phyloP scores from a whole-genome alignment of 2,329 filamentous ascomycete species.

The Exophiala sp. region DNA sequence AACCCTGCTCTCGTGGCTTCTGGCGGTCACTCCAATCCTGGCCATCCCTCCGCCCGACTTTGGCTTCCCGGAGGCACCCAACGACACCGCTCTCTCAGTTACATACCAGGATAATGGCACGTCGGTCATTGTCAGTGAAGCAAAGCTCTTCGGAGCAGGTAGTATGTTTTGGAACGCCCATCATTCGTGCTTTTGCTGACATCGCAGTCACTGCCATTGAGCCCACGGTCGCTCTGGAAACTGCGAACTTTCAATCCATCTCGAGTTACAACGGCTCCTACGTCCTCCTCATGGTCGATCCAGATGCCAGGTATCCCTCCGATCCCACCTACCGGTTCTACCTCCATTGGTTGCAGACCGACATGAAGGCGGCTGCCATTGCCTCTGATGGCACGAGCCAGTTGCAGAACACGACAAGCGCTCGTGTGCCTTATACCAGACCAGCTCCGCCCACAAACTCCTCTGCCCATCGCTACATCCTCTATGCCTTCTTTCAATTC shows the following conservation, averaged over 20 bases:
- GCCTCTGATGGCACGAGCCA: slow-evolving; percentile 18
- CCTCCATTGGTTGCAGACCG: slow-evolving; percentile 24
- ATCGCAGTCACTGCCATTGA: slow-evolving; percentile 15
- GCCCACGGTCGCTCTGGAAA: slow-evolving; percentile 22
- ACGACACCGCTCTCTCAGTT: slow-evolving; percentile 19
- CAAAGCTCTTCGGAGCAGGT: slow-evolving; percentile 20
- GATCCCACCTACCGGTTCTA: slow-evolving; percentile 18
- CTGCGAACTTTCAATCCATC: slow-evolving; percentile 17
- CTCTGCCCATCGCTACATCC: slow-evolving; percentile 27
- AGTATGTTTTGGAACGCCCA: slow-evolving; percentile 2
- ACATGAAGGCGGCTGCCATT: slow-evolving; percentile 12
- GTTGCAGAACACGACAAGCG: slow-evolving; percentile 16
- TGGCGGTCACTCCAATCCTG: neutral
- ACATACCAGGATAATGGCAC: slow-evolving; percentile 20
- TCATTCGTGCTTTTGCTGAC: slow-evolving; percentile 2
- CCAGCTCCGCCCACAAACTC: slow-evolving; percentile 24
- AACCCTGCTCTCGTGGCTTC: neutral
- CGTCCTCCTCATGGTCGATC: slow-evolving; percentile 26
- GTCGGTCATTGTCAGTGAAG: slow-evolving; percentile 14
- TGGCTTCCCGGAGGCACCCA: slow-evolving; percentile 22
- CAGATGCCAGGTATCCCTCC: slow-evolving; percentile 24
- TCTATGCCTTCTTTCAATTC: slow-evolving; percentile 25
- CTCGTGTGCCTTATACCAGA: slow-evolving; percentile 16
- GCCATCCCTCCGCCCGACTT: slow-evolving; percentile 24
- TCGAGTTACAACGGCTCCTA: slow-evolving; percentile 23